Percentiles rank a stretch among this genome's conserved stretches.
These are phyloP conservation scores for Croton laevigatus DNA, from an alignment of 441 rosid genomes.

Conservation along the genomic window DNA sequence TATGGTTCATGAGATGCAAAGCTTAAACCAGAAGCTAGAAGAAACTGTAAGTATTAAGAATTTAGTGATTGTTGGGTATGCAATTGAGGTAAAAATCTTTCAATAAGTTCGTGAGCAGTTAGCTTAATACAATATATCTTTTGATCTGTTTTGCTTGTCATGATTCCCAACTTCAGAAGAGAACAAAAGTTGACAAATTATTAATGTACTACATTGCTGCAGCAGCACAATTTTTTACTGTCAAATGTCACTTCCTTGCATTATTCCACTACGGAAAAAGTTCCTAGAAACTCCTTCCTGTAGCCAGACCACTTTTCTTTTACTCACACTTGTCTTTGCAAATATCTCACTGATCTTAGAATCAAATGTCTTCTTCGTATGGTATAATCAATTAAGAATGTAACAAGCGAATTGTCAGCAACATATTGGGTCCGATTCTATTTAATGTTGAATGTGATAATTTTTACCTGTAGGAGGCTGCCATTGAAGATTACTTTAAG, in stretches of 20 bases:
- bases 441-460: constrained; percentile 7
- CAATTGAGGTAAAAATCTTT: neutral
- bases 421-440: neutral
- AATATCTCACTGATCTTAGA: neutral
- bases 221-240: neutral
- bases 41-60: constrained; percentile 31
- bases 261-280: neutral
- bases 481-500: constrained; percentile 70
- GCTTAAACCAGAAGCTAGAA: constrained; percentile 39
- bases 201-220: neutral
- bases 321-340: neutral
- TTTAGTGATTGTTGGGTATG: neutral
- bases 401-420: neutral
- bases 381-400: neutral
- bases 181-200: neutral
- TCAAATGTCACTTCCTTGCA: neutral
- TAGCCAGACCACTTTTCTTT: neutral
- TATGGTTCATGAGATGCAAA: constrained; percentile 90
- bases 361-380: neutral
- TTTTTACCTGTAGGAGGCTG: constrained; percentile 58
- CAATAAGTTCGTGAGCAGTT: neutral
- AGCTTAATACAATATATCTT: neutral
- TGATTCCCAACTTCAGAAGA: neutral
- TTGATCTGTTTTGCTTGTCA: neutral
- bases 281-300: neutral